Conservation (phyloP, 495 filamentous ascomycete genomes). For the Trichoderma orchidacearum region DNA sequence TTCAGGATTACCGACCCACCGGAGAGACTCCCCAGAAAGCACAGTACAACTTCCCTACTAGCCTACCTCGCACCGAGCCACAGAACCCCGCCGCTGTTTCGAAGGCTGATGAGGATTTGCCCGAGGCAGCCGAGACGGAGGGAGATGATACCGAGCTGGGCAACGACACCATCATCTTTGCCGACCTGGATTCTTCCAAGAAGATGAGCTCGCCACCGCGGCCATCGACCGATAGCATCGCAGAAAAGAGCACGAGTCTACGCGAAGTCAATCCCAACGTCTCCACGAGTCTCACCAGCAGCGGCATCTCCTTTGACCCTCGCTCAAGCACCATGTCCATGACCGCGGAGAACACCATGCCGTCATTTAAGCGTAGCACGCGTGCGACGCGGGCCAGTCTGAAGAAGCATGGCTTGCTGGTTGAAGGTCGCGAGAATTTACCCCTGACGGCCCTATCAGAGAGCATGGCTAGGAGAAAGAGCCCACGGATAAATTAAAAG, state of each 20-base stretch:
- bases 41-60: constrained; percentile 60
- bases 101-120: constrained; percentile 28
- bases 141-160: neutral
- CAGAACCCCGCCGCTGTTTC: constrained; percentile 57
- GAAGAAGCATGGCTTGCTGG: constrained; percentile 28
- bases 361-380: constrained; percentile 38
- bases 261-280: constrained; percentile 33
- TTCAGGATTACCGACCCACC: constrained; percentile 71
- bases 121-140: neutral
- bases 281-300: constrained; percentile 5
- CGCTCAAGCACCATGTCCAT: constrained; percentile 14
- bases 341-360: constrained; percentile 17
- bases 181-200: constrained; percentile 16
- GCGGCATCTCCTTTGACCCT: constrained; percentile 14
- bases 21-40: constrained; percentile 74
- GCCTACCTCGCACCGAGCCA: constrained; percentile 60
- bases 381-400: constrained; percentile 25
- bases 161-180: constrained; percentile 15
- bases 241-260: constrained; percentile 18
- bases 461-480: constrained; percentile 35
- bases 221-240: constrained; percentile 5
- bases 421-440: constrained; percentile 50
- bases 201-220: constrained; percentile 13
- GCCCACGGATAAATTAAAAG: constrained; percentile 22
- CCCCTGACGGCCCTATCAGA: constrained; percentile 28